Base-by-base conservation (phyloP, 2,329 filamentous ascomycete genomes). In the Aspergillus udagawae region DNA sequence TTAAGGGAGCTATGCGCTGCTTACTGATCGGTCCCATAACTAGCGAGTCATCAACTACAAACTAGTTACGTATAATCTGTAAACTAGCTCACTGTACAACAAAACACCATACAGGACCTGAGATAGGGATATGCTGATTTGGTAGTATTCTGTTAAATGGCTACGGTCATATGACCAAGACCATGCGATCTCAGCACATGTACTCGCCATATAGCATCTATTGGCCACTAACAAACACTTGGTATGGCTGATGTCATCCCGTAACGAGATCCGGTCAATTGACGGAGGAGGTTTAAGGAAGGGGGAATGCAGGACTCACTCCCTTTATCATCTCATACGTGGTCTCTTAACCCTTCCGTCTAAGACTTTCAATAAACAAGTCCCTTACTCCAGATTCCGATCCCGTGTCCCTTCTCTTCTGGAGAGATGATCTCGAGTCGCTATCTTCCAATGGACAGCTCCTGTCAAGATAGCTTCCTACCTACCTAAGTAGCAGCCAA, bases 341-440 rank as follows among this genome's bases (percentile, higher is more conserved):
- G 5, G 32, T 3, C 32, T 17, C 7, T 7, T 38, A 17, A 45
- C 32, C 29, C 51, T 41, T 53, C 9, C 25, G 51, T 32, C 17
- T 45, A 52, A 45, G 8, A 8, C 23, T 35, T 20, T 21, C 6
- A 14, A 49, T 10, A 45, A 20, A 21, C 20, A 7, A 14, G 25
- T 38, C 52, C 52, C 52, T 54, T 54, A 29, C 42, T 28, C 45
- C 52, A 44, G n/a, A 32, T 54, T 54, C 25, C 10, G 29, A 12
- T 29, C n/a, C 44, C 2, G 42, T 35, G 9, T 54, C 29, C 17
- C 27, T 42, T 29, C 23, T 50, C 21, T 54, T 41, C 20, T 21
- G 17, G 6, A 50, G 41, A 48, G 17, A 54, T 54, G 52, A 54
- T n/a, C 17, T 49, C 32, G 25, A 23, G n/a, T 48, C 32, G 52